Percentiles rank a stretch among this genome's conserved stretches.
These are phyloP conservation scores for Dentipellis sp. DNA, from an alignment of 768 basidiomycete genomes.

Conservation along the genomic window DNA sequence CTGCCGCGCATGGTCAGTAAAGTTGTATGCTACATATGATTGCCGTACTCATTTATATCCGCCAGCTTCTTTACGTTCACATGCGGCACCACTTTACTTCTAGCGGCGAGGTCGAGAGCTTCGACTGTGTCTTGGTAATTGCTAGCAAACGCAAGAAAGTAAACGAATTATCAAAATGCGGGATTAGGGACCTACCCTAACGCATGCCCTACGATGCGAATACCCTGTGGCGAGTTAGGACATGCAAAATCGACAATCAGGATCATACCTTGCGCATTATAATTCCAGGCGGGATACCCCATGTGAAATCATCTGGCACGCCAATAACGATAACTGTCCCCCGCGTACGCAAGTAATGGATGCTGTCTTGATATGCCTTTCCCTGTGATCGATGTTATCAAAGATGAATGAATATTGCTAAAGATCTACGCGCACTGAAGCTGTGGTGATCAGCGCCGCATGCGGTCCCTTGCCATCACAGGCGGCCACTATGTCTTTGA, in stretches of 20 bases:
- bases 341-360: slow-evolving; percentile 33
- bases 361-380: slow-evolving; percentile 32
- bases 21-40: too few species aligned
- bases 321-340: slow-evolving; percentile 35
- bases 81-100: not conserved
- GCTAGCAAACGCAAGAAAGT: not conserved
- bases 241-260: slow-evolving; percentile 12
- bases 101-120: slow-evolving; percentile 3
- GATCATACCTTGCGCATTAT: slow-evolving; percentile 21
- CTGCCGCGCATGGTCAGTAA: not conserved
- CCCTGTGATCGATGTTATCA: slow-evolving; percentile 9
- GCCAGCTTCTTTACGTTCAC: not conserved
- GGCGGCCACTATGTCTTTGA: slow-evolving; percentile 27
- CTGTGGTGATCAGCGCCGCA: slow-evolving; percentile 20
- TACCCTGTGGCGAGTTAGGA: not conserved
- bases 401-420: not conserved
- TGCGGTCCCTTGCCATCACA: slow-evolving; percentile 37
- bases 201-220: not conserved
- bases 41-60: not conserved
- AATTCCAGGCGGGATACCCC: slow-evolving; percentile 22
- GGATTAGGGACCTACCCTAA: not conserved
- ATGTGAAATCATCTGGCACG: slow-evolving; percentile 22
- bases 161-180: not conserved
- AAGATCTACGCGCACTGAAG: slow-evolving; percentile 10
- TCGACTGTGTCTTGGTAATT: slow-evolving; percentile 1